phyloP scores from a whole-genome alignment of 768 basidiomycete species.

The Amanita rubescens region DNA sequence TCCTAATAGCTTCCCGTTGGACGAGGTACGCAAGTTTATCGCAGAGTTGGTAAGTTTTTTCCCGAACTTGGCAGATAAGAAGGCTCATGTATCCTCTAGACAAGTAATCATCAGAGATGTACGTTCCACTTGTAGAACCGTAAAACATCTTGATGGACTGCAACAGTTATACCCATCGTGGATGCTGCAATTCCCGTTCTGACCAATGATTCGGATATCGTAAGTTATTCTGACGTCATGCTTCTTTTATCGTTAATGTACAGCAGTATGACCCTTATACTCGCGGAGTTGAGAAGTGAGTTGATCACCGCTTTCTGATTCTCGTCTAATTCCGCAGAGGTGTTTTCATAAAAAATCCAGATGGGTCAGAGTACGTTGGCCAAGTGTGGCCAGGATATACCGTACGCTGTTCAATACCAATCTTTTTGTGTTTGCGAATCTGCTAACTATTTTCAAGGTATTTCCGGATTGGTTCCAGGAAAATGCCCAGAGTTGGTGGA shows the following conservation, averaged over 20 bases:
- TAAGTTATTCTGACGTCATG: slow-evolving; percentile 25
- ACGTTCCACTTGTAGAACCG: slow-evolving; percentile 9
- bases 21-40: slow-evolving; percentile 48
- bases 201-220: slow-evolving; percentile 53
- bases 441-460: slow-evolving; percentile 11
- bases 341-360: slow-evolving; percentile 68
- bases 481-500: slow-evolving; percentile 26
- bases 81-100: slow-evolving; percentile 7
- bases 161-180: slow-evolving; percentile 59
- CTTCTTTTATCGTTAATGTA: not conserved
- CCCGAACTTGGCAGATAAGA: slow-evolving; percentile 18
- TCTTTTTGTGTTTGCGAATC: not conserved
- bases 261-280: slow-evolving; percentile 60
- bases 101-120: slow-evolving; percentile 41
- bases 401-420: slow-evolving; percentile 23
- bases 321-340: slow-evolving; percentile 30
- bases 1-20: slow-evolving; percentile 51
- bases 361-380: slow-evolving; percentile 65
- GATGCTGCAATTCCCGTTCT: slow-evolving; percentile 55
- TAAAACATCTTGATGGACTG: not conserved
- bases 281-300: slow-evolving; percentile 48
- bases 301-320: slow-evolving; percentile 2
- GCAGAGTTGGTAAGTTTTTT: slow-evolving; percentile 40
- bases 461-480: slow-evolving; percentile 27
- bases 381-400: slow-evolving; percentile 77